These are phyloP conservation scores for Sporothrix variecibatus DNA, from an alignment of 2,329 filamentous ascomycete species.

Conservation along the genomic window DNA sequence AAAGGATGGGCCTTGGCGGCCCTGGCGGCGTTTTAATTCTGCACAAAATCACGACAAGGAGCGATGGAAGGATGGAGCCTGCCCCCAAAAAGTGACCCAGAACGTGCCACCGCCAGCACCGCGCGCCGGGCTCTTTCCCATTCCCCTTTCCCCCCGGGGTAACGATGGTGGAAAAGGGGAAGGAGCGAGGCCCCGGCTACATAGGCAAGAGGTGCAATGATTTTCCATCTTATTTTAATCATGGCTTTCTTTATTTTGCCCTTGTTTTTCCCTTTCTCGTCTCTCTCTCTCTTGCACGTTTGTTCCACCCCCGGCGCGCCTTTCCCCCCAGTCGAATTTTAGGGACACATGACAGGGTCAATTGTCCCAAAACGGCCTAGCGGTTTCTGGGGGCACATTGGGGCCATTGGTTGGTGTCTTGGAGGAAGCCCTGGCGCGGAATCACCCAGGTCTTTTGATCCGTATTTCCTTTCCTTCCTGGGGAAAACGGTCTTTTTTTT, in stretches of 20 bases:
- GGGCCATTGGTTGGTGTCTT: conserved; percentile 9
- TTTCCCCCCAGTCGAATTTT: conserved; percentile 4
- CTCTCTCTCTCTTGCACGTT: not conserved
- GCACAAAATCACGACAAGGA: conserved; percentile 1
- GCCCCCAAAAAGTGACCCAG: not conserved
- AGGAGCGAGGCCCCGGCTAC: not conserved
- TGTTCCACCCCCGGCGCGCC: not conserved
- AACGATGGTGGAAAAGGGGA: not conserved
- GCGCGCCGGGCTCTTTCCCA: conserved; percentile 7
- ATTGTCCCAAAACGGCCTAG: conserved; percentile 16
- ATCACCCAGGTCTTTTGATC: conserved; percentile 14
- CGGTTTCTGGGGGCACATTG: conserved; percentile 14
- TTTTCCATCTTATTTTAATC: not conserved
- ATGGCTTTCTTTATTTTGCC: not conserved
- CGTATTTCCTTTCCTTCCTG: conserved; percentile 6
- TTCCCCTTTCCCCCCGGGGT: conserved; percentile 1
- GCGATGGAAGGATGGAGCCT: not conserved
- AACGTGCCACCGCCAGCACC: not conserved
- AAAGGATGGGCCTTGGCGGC: not conserved
- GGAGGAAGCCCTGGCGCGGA: conserved; percentile 6
- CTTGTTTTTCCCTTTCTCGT: not conserved
- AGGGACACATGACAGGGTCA: conserved; percentile 26
- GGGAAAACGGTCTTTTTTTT: not conserved
- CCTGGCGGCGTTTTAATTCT: conserved; percentile 4
- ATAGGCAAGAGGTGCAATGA: not conserved